Conservation (phyloP, 805 yeast species). For the Saccharomycopsis capsularis region DNA sequence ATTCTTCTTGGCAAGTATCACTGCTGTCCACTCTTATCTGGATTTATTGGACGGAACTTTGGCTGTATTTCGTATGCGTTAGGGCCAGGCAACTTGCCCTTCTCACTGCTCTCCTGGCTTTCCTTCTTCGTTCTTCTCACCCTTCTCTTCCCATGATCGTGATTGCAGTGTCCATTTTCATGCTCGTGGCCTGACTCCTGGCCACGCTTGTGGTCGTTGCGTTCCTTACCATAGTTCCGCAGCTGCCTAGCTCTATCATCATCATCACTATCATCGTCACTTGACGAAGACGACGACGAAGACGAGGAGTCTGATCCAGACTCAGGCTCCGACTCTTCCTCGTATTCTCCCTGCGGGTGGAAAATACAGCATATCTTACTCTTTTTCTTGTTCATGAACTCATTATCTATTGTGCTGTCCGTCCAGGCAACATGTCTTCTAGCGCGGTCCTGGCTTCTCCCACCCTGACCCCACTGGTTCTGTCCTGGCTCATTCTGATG, state of each 20-base stretch:
- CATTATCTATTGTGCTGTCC: conserved; percentile 84
- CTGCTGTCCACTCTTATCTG: no score
- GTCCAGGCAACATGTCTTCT: conserved; percentile 62
- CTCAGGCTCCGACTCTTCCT: conserved; percentile 30
- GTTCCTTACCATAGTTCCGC: background rate
- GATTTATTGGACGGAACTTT: conserved; percentile 36
- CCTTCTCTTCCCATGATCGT: conserved; percentile 25
- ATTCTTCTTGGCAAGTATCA: no score
- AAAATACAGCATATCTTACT: conserved; percentile 86
- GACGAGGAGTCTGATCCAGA: conserved; percentile 28
- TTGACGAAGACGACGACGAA: conserved; percentile 27
- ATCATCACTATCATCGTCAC: conserved; percentile 24
- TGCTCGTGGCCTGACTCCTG: background rate
- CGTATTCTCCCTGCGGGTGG: conserved; percentile 68
- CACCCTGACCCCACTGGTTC: no score
- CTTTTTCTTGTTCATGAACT: conserved; percentile 79
- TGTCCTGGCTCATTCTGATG: no score
- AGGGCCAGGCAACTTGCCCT: conserved; percentile 38
- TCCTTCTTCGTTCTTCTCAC: conserved; percentile 28
- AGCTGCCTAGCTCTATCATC: conserved; percentile 8
- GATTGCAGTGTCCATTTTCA: background rate
- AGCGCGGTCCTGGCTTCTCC: no score
- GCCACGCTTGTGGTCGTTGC: background rate
- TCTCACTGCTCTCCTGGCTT: conserved; percentile 24
- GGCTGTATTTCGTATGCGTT: conserved; percentile 92